Evolutionary conservation across 164 flowering plant species (phyloP), one percentile per base, ranked within the genome.

Genomic region (Hamamelis virginiana): DNA sequence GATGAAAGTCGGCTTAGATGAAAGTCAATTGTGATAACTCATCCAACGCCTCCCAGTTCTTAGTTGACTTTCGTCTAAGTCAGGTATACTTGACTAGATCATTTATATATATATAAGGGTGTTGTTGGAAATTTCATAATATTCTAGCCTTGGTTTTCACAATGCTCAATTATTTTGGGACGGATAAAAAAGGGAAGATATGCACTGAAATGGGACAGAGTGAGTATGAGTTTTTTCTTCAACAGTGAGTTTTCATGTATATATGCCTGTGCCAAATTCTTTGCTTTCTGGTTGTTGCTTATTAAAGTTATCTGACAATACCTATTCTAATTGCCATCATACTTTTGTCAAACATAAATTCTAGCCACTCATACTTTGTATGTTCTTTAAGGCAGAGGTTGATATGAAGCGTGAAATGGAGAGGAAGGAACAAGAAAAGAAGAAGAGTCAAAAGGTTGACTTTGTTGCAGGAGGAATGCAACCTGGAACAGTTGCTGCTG

Each of bases 401-500:
- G 97, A 92, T 68, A 84, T 88, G 92, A 89, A 81, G 75, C 92
- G 86, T 72, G 97, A 91, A 74, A 73, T 80, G 80, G 97, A 91
- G 64, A 84, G 92, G 64, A 92, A 82, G 76, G 97, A 89, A 66
- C 94, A 82, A 72, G 99, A 95, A 72, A 88, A 72, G 80, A 95
- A 92, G 82, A 89, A 74, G 76, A 91, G 71, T 70, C 97, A 61
- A 59, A 93, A 89, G 73, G 70, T 89, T 62, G 98, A 95, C 3
- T 95, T 88, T 86, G 68, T 80, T 72, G 55, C 89, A 59, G 91
- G 84, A 47, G 90, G 89, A 72, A 50, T 81, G 38, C 97, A 87
- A 65, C 78, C 85, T 74, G 95, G 86, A 65, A 33, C 44, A 8
- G 79, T 77, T 67, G 41, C 75, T 71, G 50, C 82, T 9, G 80